These are phyloP conservation scores for Leishmania turanica DNA, from an alignment of 208 protist species.

Conservation along the genomic window DNA sequence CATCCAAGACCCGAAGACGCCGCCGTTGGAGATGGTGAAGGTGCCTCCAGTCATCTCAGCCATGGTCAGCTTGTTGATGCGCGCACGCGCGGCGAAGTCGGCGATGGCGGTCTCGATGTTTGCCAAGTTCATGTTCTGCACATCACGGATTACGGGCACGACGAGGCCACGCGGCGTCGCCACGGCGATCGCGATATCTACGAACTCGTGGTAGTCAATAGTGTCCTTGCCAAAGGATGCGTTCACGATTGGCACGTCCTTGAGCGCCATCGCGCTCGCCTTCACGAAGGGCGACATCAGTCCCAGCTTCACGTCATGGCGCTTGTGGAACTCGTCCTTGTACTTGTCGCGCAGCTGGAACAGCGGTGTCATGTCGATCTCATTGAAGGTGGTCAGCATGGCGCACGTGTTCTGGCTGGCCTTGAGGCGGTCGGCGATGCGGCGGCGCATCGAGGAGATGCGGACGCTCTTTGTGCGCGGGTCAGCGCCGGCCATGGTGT, in stretches of 20 bases:
- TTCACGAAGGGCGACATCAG: conserved; percentile 99
- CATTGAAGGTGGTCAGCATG: conserved; percentile 99
- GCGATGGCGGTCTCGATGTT: conserved; percentile 97
- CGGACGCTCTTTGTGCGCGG: conserved; percentile 83
- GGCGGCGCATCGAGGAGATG: conserved; percentile 95
- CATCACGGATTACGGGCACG: conserved; percentile 97
- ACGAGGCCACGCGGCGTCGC: conserved; percentile 97
- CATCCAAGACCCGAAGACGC: conserved; percentile 98
- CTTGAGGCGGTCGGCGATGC: conserved; percentile 98
- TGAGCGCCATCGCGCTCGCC: conserved; percentile 94
- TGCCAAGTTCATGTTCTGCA: conserved; percentile 95
- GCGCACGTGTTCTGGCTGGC: conserved; percentile 98
- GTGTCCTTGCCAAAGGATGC: conserved; percentile 94
- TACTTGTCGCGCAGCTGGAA: conserved; percentile 96
- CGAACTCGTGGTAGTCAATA: conserved; percentile 98
- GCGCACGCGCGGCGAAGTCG: conserved; percentile 91
- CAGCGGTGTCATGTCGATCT: conserved; percentile 97
- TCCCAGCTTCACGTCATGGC: conserved; percentile 98
- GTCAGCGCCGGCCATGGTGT: conserved; percentile 53
- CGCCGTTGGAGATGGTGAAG: conserved; percentile 99
- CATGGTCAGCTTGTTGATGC: conserved; percentile 94
- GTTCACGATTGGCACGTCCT: conserved; percentile 97
- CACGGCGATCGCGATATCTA: conserved; percentile 98
- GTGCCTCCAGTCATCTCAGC: conserved; percentile 98
- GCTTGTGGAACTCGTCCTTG: conserved; percentile 98